Conservation (phyloP, 208 protist genomes). For the Naegleria lovaniensis region DNA sequence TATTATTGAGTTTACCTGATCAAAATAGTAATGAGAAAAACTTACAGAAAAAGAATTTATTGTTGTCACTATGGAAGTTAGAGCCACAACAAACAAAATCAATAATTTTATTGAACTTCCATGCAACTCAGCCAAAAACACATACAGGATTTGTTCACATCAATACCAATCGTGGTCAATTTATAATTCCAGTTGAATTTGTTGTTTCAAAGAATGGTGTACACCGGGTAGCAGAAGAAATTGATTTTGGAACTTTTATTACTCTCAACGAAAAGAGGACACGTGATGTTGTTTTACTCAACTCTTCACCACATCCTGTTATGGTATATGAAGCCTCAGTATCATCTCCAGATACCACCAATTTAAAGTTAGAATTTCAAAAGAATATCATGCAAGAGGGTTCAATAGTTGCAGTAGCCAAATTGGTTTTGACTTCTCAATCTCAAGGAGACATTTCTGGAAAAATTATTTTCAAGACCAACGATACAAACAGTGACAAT, state of each 20-base stretch:
- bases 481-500: background rate
- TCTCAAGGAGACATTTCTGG: background rate
- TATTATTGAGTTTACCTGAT: background rate
- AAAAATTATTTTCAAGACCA: background rate
- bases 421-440: background rate
- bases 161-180: background rate
- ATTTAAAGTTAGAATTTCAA: background rate
- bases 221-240: background rate
- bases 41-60: background rate
- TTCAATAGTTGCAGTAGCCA: background rate
- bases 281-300: background rate
- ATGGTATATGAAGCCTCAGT: background rate
- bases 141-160: background rate
- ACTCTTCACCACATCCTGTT: background rate
- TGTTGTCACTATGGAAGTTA: background rate
- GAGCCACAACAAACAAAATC: background rate
- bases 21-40: background rate
- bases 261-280: background rate
- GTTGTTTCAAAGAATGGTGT: conserved; percentile 8
- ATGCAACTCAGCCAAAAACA: background rate
- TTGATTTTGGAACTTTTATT: conserved; percentile 16
- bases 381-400: background rate
- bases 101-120: background rate
- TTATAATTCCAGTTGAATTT: conserved; percentile 16
- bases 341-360: background rate